Evolutionary conservation across 805 yeast species (phyloP).

Genomic region (Komagataella pseudopastoris): DNA sequence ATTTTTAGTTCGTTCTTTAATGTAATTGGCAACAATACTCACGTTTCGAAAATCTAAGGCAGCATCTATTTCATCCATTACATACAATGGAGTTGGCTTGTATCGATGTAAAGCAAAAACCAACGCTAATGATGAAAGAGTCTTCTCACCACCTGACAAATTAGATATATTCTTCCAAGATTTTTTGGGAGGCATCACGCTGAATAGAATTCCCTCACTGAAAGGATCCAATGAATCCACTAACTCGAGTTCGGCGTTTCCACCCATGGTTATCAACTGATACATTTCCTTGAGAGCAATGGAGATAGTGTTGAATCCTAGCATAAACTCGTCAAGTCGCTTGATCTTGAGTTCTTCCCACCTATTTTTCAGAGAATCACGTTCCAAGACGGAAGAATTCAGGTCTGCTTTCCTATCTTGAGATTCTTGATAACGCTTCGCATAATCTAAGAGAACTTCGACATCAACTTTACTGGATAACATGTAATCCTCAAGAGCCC

Average conservation of each 20-base stretch:
- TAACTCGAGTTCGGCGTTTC: constrained; percentile 92
- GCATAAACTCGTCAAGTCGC: constrained; percentile 82
- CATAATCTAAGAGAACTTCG: constrained; percentile 68
- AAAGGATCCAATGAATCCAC: constrained; percentile 97
- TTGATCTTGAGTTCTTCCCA: constrained; percentile 61
- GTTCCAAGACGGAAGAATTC: constrained; percentile 47
- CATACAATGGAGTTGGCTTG: constrained; percentile 94
- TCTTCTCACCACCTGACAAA: constrained; percentile 95
- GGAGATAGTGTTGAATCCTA: constrained; percentile 80
- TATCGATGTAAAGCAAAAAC: constrained; percentile 94
- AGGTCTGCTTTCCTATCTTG: constrained; percentile 49
- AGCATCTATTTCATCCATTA: constrained; percentile 99
- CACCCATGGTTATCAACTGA: constrained; percentile 98
- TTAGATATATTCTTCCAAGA: constrained; percentile 95
- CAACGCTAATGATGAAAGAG: constrained; percentile 84
- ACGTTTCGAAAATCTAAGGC: constrained; percentile 96
- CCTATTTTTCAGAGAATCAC: constrained; percentile 49
- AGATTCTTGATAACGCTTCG: constrained; percentile 50
- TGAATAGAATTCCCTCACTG: constrained; percentile 88
- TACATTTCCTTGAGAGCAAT: constrained; percentile 90
- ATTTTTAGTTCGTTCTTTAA: constrained; percentile 87
- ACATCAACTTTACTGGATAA: constrained; percentile 50
- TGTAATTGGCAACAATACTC: constrained; percentile 93
- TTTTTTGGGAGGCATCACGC: constrained; percentile 99
- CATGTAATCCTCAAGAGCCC: constrained; percentile 38